Conservation (phyloP, 2,329 filamentous ascomycete species). For the Verticillium alfalfae region DNA sequence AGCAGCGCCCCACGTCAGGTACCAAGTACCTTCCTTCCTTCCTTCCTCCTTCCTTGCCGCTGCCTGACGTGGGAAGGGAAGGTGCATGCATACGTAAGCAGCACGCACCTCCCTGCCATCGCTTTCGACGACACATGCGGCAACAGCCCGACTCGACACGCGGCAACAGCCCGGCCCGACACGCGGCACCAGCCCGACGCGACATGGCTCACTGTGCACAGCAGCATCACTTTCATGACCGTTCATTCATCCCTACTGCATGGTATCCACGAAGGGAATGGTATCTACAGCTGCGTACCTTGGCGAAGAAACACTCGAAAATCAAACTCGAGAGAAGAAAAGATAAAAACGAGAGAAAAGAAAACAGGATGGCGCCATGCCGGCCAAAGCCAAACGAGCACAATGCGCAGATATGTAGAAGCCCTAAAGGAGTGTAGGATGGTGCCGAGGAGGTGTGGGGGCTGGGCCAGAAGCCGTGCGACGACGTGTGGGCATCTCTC, state of each 20-base stretch:
- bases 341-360: not conserved
- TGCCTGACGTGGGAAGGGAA: no score
- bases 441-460: not conserved
- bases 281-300: not conserved
- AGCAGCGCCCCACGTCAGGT: not conserved
- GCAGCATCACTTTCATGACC: not conserved
- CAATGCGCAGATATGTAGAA: not conserved
- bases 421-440: not conserved
- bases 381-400: not conserved
- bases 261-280: not conserved
- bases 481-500: conserved; percentile 2
- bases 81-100: not conserved
- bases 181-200: no score
- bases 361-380: not conserved
- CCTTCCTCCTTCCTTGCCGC: no score
- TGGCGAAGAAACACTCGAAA: not conserved
- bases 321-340: not conserved
- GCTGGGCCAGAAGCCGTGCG: conserved; percentile 1
- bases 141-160: no score
- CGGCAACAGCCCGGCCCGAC: no score
- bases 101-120: no score
- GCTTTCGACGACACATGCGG: no score
- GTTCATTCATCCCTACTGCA: not conserved
- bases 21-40: not conserved
- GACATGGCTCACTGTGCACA: not conserved